phyloP scores from a whole-genome alignment of 2,329 filamentous ascomycete species.

The Phialophora macrospora region DNA sequence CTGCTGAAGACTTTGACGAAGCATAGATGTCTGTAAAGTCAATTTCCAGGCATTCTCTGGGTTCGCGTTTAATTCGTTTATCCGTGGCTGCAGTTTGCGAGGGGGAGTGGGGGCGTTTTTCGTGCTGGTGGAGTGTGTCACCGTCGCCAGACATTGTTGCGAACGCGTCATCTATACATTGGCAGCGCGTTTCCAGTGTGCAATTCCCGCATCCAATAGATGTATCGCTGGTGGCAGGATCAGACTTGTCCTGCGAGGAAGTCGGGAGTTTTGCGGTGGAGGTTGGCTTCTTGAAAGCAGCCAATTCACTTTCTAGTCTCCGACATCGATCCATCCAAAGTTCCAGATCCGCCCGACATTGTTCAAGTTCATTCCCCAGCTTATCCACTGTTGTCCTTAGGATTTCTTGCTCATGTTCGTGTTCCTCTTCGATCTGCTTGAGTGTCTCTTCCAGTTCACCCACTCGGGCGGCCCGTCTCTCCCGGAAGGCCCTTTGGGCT shows the following conservation, averaged over 20 bases:
- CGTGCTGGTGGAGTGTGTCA: constrained; percentile 43
- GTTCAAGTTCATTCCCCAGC: constrained; percentile 70
- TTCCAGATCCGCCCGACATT: constrained; percentile 60
- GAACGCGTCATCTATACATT: constrained; percentile 63
- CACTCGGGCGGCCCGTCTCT: constrained; percentile 82
- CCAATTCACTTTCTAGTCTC: constrained; percentile 66
- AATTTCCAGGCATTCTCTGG: constrained; percentile 61
- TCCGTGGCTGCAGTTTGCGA: constrained; percentile 46
- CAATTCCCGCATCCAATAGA: constrained; percentile 69
- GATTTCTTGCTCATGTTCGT: constrained; percentile 54
- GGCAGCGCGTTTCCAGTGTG: constrained; percentile 65
- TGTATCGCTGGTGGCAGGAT: constrained; percentile 45
- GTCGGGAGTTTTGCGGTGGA: constrained; percentile 44
- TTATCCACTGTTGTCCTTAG: constrained; percentile 59
- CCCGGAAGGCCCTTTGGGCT: constrained; percentile 87
- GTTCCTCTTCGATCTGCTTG: constrained; percentile 54
- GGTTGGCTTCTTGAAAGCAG: constrained; percentile 44
- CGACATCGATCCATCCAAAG: constrained; percentile 61
- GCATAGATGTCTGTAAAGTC: constrained; percentile 65
- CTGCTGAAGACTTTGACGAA: constrained; percentile 49
- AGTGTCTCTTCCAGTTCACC: constrained; percentile 65
- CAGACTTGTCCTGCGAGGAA: constrained; percentile 49
- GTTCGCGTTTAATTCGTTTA: constrained; percentile 60
- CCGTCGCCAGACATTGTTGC: constrained; percentile 49
- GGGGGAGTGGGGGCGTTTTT: constrained; percentile 47